Conservation (phyloP, 2,329 filamentous ascomycete species). For the Onygenales sp. region DNA sequence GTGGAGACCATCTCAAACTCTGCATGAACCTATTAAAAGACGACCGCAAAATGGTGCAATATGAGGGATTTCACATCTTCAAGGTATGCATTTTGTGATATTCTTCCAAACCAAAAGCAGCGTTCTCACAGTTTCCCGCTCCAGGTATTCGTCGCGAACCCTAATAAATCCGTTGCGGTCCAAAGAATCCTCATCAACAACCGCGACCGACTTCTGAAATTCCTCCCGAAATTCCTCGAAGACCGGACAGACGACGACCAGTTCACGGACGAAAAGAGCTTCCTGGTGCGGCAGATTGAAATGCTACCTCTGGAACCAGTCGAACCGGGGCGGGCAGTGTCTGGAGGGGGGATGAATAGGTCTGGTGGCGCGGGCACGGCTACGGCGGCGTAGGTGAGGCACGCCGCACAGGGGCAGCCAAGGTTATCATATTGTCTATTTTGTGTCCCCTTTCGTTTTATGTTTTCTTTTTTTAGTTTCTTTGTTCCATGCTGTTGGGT, state of each 20-base stretch:
- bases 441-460: no score
- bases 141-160: constrained; percentile 92
- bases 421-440: no score
- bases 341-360: background rate
- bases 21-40: constrained; percentile 96
- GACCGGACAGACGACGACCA: constrained; percentile 96
- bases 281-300: constrained; percentile 87
- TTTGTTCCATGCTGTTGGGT: no score
- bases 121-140: background rate
- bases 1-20: constrained; percentile 90
- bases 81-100: constrained; percentile 47
- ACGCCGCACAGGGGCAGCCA: no score
- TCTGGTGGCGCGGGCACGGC: background rate
- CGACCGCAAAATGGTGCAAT: constrained; percentile 97
- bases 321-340: constrained; percentile 19
- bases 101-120: background rate
- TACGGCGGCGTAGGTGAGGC: background rate
- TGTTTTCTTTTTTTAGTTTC: no score
- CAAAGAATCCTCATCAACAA: constrained; percentile 96
- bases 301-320: constrained; percentile 33
- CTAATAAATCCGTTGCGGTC: constrained; percentile 93
- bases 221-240: constrained; percentile 84
- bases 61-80: constrained; percentile 98
- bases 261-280: constrained; percentile 96
- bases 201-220: constrained; percentile 77